phyloP scores from a whole-genome alignment of 805 yeast genomes.

The Scheffersomyces ergatensis region DNA sequence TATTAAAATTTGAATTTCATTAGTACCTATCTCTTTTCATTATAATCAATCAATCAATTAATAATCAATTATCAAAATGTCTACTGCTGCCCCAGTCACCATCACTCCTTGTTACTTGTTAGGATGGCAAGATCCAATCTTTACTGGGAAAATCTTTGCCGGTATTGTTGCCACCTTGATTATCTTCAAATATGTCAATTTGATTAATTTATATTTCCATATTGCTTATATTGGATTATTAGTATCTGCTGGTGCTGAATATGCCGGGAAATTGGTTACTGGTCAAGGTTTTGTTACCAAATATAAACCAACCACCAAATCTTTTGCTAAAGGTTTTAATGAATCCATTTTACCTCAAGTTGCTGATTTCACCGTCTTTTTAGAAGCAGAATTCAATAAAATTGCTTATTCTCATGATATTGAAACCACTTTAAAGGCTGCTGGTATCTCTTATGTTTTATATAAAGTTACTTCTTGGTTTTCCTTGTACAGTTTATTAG shows the following conservation, averaged over 20 bases:
- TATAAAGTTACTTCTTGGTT: constrained; percentile 75
- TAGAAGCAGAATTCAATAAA: constrained; percentile 55
- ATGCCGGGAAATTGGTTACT: constrained; percentile 64
- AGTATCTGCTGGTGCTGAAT: constrained; percentile 69
- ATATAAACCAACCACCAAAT: constrained; percentile 58
- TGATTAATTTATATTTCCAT: constrained; percentile 60
- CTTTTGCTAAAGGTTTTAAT: constrained; percentile 34
- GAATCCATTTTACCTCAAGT: constrained; percentile 39
- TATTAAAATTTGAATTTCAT: no score
- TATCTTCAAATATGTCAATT: constrained; percentile 60
- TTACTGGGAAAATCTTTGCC: constrained; percentile 76
- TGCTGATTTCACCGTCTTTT: constrained; percentile 44
- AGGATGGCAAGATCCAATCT: constrained; percentile 74
- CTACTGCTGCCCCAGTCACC: background rate
- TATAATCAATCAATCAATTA: background rate
- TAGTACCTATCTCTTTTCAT: background rate
- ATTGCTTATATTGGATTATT: constrained; percentile 56
- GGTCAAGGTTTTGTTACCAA: constrained; percentile 82
- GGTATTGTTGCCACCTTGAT: constrained; percentile 54
- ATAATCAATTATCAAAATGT: constrained; percentile 1
- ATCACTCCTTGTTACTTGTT: constrained; percentile 38
- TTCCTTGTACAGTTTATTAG: constrained; percentile 65
- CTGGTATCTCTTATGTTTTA: constrained; percentile 59
- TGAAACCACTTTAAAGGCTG: constrained; percentile 71
- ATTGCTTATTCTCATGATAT: constrained; percentile 67